phyloP scores from a whole-genome alignment of 257 asterid genomes.

The Ilex asprella region DNA sequence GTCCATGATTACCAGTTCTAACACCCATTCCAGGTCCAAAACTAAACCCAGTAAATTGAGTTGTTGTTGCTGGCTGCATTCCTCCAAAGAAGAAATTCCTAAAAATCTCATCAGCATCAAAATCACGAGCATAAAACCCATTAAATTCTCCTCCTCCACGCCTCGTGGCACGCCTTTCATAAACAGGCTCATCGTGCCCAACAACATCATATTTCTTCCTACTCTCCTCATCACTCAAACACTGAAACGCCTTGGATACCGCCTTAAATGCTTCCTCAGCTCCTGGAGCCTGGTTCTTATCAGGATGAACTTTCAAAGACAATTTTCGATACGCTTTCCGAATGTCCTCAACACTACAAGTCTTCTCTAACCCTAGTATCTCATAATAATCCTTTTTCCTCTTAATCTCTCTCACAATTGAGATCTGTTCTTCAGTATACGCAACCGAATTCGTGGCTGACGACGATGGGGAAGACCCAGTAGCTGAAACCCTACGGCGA shows the following conservation, averaged over 20 bases:
- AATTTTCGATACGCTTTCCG: conserved; percentile 80
- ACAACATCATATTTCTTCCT: conserved; percentile 59
- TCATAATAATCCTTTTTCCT: conserved; percentile 86
- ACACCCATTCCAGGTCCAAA: conserved; percentile 70
- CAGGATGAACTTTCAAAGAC: conserved; percentile 94
- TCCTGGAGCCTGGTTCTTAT: conserved; percentile 87
- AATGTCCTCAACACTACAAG: conserved; percentile 62
- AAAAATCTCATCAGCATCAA: conserved; percentile 92
- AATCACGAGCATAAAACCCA: conserved; percentile 58
- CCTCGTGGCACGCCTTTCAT: conserved; percentile 43
- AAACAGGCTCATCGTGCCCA: conserved; percentile 72
- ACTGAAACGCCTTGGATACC: conserved; percentile 91
- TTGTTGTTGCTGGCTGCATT: conserved; percentile 64
- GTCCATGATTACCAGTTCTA: conserved; percentile 41
- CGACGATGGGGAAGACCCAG: conserved; percentile 22
- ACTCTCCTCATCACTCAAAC: conserved; percentile 73
- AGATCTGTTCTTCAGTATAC: conserved; percentile 65
- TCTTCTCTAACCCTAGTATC: conserved; percentile 73
- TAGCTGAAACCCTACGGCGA: conserved; percentile 51
- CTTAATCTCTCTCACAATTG: conserved; percentile 60
- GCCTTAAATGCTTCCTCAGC: conserved; percentile 95
- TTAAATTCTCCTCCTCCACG: conserved; percentile 67
- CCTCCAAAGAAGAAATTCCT: conserved; percentile 94
- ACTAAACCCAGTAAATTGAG: conserved; percentile 62
- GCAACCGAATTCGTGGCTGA: conserved; percentile 22